A percentile compares a stretch with the other conserved stretches of the same genome.
These are phyloP conservation scores for Globisporangium middletonii DNA, from an alignment of 352 stramenopile species.

Conservation along the genomic window DNA sequence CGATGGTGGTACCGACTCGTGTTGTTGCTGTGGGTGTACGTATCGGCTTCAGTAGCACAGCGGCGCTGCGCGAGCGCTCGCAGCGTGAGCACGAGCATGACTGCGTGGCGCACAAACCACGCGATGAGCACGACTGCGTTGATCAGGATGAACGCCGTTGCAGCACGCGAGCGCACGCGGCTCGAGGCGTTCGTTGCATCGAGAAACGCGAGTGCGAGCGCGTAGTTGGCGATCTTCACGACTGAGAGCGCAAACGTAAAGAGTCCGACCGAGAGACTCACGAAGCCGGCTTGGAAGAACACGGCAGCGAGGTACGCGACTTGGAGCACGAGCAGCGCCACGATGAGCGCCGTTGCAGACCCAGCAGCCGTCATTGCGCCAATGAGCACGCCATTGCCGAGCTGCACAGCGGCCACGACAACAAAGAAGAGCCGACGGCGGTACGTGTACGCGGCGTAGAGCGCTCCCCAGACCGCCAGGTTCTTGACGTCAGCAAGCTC, in stretches of 20 bases:
- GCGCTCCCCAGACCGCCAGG: conserved; percentile 46
- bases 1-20: neutral
- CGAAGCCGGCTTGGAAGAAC: conserved; percentile 36
- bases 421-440: conserved; percentile 67
- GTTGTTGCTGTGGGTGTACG: neutral
- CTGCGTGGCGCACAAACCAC: conserved; percentile 56
- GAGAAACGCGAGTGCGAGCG: conserved; percentile 51
- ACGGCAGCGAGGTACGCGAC: conserved; percentile 41
- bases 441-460: conserved; percentile 62
- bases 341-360: conserved; percentile 26
- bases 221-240: conserved; percentile 58
- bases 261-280: conserved; percentile 30
- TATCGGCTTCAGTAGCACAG: too few relatives aligned
- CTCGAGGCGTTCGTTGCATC: conserved; percentile 33
- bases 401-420: conserved; percentile 42
- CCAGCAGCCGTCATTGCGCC: conserved; percentile 35
- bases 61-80: conserved; percentile 5
- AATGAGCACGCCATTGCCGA: conserved; percentile 45
- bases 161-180: conserved; percentile 24
- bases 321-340: conserved; percentile 44
- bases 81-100: conserved; percentile 29
- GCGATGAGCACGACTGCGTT: conserved; percentile 53
- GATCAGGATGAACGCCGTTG: conserved; percentile 58
- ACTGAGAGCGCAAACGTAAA: conserved; percentile 41
- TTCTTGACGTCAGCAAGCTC: conserved; percentile 47